A percentile compares a stretch with the other conserved stretches of the same genome.
These are phyloP conservation scores for Chrysosporium keratinophilum DNA, from an alignment of 2,329 filamentous ascomycete species.

Conservation along the genomic window DNA sequence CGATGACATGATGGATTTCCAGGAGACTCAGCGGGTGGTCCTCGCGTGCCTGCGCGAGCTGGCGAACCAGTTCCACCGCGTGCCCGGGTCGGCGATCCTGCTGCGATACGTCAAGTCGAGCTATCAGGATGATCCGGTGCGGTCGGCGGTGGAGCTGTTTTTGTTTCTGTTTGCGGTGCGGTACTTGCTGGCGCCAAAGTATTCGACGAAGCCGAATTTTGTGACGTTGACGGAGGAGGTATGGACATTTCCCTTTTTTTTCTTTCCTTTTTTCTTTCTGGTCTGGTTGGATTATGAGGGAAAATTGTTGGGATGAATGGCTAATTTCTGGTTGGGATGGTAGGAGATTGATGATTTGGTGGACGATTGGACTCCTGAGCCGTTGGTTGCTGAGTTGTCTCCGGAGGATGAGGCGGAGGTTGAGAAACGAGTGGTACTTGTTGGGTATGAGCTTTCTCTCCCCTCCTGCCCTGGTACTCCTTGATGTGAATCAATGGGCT, in stretches of 20 bases:
- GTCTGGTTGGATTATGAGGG: not conserved
- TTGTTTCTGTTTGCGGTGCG: slow-evolving; percentile 91
- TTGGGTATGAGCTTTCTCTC: slow-evolving; percentile 52
- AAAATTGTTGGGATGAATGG: not conserved
- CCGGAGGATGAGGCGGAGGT: slow-evolving; percentile 68
- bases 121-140: slow-evolving; percentile 93
- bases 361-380: slow-evolving; percentile 92
- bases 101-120: slow-evolving; percentile 92
- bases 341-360: slow-evolving; percentile 92
- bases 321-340: not conserved
- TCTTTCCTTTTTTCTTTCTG: not conserved
- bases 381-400: slow-evolving; percentile 65
- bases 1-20: slow-evolving; percentile 43
- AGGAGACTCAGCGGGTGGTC: slow-evolving; percentile 46
- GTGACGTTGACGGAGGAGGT: slow-evolving; percentile 78
- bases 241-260: slow-evolving; percentile 18
- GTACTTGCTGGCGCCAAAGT: slow-evolving; percentile 83
- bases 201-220: slow-evolving; percentile 84
- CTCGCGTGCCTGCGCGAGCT: slow-evolving; percentile 46
- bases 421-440: slow-evolving; percentile 76
- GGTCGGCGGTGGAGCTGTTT: slow-evolving; percentile 85
- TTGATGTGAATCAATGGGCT: slow-evolving; percentile 4
- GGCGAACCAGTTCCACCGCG: slow-evolving; percentile 65
- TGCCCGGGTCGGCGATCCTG: slow-evolving; percentile 88
- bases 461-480: not conserved